phyloP scores from a whole-genome alignment of 192 early-diverging fungal species.

The Dimargaris verticillata region DNA sequence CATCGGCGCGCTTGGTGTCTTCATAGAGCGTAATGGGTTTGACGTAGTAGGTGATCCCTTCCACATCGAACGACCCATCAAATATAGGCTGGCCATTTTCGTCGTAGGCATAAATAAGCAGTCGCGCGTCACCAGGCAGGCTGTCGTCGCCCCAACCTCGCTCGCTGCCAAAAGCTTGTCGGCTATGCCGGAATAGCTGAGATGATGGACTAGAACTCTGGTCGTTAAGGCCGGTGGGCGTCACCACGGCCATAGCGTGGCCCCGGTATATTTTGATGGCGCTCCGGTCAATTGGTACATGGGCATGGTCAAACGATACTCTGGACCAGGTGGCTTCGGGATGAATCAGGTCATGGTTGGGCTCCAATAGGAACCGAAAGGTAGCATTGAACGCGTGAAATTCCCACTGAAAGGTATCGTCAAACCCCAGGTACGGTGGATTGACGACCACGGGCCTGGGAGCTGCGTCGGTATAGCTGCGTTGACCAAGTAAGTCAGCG shows the following conservation, averaged over 20 bases:
- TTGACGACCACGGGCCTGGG: not conserved
- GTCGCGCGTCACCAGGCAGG: slow-evolving; percentile 12
- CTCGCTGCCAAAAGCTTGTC: not conserved
- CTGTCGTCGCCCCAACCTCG: slow-evolving; percentile 2
- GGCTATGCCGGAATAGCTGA: not conserved
- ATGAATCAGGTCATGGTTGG: slow-evolving; percentile 52
- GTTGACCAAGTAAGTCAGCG: not conserved
- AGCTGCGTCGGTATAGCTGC: not conserved
- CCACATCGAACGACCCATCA: slow-evolving; percentile 35
- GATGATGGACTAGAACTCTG: not conserved
- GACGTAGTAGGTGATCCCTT: slow-evolving; percentile 38
- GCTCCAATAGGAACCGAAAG: slow-evolving; percentile 43
- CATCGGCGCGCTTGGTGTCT: slow-evolving; percentile 31
- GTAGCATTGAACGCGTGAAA: slow-evolving; percentile 47
- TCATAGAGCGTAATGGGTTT: slow-evolving; percentile 35
- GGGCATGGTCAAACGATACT: slow-evolving; percentile 8
- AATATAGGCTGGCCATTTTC: slow-evolving; percentile 24
- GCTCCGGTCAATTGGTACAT: slow-evolving; percentile 12
- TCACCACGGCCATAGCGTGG: too few species aligned
- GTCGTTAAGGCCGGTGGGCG: slow-evolving; percentile 11
- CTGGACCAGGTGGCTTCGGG: slow-evolving; percentile 30
- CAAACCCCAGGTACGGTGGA: slow-evolving; percentile 4
- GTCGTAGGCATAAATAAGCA: not conserved
- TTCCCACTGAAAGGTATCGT: slow-evolving; percentile 37
- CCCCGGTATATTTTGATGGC: slow-evolving; percentile 19